These are phyloP conservation scores for Aspergillus pseudotamarii DNA, from an alignment of 2,329 filamentous ascomycete species.

Conservation along the genomic window DNA sequence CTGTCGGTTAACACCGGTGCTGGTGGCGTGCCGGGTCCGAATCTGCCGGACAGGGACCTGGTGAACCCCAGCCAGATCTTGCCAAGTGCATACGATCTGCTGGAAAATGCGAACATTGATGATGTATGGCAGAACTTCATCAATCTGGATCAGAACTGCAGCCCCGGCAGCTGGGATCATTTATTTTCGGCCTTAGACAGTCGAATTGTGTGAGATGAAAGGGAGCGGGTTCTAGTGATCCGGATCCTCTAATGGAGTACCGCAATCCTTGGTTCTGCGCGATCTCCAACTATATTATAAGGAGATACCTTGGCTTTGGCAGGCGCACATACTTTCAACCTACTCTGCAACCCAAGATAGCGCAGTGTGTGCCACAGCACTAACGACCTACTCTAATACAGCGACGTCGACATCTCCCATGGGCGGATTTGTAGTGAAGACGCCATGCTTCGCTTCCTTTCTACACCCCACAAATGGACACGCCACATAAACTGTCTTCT, in stretches of 20 bases:
- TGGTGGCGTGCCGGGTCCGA: too few species aligned
- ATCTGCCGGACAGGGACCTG: too few species aligned
- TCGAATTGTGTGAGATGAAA: neutral
- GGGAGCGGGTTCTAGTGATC: too few species aligned
- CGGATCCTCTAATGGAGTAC: neutral
- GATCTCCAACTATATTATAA: neutral
- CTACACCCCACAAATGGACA: too few species aligned
- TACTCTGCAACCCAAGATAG: neutral
- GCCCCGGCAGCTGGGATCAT: neutral
- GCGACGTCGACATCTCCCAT: too few species aligned
- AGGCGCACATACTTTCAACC: neutral
- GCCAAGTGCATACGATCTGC: neutral
- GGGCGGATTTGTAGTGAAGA: too few species aligned
- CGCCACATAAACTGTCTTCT: too few species aligned
- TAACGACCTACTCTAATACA: too few species aligned
- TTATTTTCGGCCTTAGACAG: neutral
- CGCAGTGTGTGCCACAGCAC: too few species aligned
- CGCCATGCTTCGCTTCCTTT: too few species aligned
- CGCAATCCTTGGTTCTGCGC: neutral
- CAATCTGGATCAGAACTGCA: neutral
- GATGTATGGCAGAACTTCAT: conserved; percentile 1
- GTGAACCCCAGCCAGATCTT: neutral
- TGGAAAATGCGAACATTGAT: neutral
- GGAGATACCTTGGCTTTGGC: neutral
- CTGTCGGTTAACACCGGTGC: neutral